These are phyloP conservation scores for Candida andamanensis DNA, from an alignment of 805 yeast species.

Conservation along the genomic window DNA sequence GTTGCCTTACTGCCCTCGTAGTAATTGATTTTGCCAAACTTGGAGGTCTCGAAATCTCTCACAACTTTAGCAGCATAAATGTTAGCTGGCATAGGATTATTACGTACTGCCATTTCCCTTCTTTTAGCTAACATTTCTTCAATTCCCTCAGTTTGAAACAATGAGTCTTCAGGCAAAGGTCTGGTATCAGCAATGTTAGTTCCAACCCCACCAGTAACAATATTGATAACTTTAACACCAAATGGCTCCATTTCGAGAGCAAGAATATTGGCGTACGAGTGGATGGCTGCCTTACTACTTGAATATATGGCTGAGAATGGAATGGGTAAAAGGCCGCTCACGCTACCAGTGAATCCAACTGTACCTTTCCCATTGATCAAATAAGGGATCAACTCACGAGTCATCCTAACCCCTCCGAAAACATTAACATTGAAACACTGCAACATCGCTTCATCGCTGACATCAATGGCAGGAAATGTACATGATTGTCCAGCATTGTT, in stretches of 20 bases:
- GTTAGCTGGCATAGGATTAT: constrained; percentile 57
- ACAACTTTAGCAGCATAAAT: constrained; percentile 52
- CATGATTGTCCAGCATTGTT: constrained; percentile 80
- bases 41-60: constrained; percentile 37
- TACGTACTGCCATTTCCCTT: constrained; percentile 53
- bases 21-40: constrained; percentile 36
- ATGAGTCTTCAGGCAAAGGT: constrained; percentile 50
- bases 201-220: constrained; percentile 71
- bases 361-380: constrained; percentile 64
- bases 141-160: constrained; percentile 50
- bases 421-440: constrained; percentile 63
- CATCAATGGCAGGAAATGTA: constrained; percentile 66
- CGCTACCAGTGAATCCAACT: constrained; percentile 70
- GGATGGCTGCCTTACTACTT: constrained; percentile 71
- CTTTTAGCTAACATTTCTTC: constrained; percentile 44
- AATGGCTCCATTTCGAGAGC: constrained; percentile 67
- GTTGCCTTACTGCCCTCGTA: constrained; percentile 52
- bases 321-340: constrained; percentile 60
- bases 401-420: constrained; percentile 60
- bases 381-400: constrained; percentile 51
- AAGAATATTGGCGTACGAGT: constrained; percentile 59
- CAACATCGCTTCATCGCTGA: constrained; percentile 46
- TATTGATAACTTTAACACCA: constrained; percentile 63
- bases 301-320: constrained; percentile 68
- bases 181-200: constrained; percentile 68